Base-by-base conservation (phyloP, 495 filamentous ascomycete genomes). In the Podospora pseudopauciseta region DNA sequence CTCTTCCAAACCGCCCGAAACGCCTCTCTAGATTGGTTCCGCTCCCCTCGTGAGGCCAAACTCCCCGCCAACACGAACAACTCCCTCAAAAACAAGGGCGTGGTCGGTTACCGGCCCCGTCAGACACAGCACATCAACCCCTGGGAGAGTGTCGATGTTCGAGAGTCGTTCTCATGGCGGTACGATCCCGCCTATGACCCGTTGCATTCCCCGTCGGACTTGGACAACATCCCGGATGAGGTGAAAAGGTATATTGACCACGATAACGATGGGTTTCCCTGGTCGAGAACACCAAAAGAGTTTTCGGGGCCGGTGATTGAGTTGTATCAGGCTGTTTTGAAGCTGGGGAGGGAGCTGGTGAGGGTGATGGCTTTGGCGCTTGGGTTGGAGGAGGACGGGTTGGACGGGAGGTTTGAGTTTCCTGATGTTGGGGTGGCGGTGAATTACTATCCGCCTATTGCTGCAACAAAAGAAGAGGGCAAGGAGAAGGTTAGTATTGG, bases 341-440 rank as follows among this genome's bases (percentile, higher is more conserved):
- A 68, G 0, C 75, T 87, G 1, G 82, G 83, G 2, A 72, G 85
- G 20, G 79, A 80, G 13, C 72, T 87, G 26, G 73, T 81, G 7
- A 73, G 77, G 15, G 76, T 78, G n/a, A 84, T 87, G 67, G 83
- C 85, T 0, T 71, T 87, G 3, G 76, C 79, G 1, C 76, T 87
- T 23, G 78, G 80, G 16, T 72, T 86, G 57, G 76, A 78, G 0
- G 84, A 86, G 63, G 71, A 76, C 54, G 85, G 81, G 63, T 85
- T 86, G 61, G 84, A 86, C 64, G 72, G 70, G 4, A 78, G 83
- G 27, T 80, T 77, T 49, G 81, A 82, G 0, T 79, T 81, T 65
- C 85, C 85, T 4, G 84, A 76, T 55, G 73, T 70, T 4, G 70
- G 69, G 3, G 63, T 76, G 23, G 75, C 72, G 30, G 18, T 79